Conservation (phyloP, 768 basidiomycete species). For the Phaeotremella fagi region DNA sequence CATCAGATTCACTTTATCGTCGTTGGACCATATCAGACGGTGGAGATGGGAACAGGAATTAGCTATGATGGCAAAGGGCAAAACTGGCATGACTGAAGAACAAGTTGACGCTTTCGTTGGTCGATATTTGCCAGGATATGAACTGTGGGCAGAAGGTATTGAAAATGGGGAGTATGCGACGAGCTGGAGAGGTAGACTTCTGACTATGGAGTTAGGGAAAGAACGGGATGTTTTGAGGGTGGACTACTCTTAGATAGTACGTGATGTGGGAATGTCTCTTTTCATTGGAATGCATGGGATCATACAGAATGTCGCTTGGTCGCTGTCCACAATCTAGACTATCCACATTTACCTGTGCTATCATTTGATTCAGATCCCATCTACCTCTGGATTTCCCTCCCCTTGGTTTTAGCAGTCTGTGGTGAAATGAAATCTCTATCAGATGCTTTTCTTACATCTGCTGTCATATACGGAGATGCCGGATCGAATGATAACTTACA, state of each 20-base stretch:
- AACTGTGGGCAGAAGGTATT: conserved; percentile 73
- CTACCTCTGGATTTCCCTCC: no score
- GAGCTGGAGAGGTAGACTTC: conserved; percentile 21
- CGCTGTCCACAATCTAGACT: no score
- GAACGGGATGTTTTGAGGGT: conserved; percentile 19
- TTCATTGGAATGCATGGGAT: no score
- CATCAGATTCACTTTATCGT: conserved; percentile 59
- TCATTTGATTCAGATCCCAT: no score
- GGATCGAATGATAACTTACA: no score
- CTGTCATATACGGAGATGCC: no score
- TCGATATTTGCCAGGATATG: conserved; percentile 90
- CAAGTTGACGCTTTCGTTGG: conserved; percentile 75
- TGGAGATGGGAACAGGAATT: conserved; percentile 92
- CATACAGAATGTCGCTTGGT: no score
- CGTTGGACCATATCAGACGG: conserved; percentile 61
- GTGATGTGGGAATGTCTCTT: no score
- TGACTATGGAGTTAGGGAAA: conserved; percentile 20
- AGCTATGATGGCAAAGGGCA: conserved; percentile 75
- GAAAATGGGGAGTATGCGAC: conserved; percentile 7
- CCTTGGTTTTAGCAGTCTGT: no score
- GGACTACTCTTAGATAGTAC: not conserved
- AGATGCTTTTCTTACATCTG: no score
- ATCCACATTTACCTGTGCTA: no score
- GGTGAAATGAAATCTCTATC: no score
- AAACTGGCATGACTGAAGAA: conserved; percentile 80